Evolutionary conservation across 345 rosid species (phyloP).

Genomic region (Abelmoschus esculentus): DNA sequence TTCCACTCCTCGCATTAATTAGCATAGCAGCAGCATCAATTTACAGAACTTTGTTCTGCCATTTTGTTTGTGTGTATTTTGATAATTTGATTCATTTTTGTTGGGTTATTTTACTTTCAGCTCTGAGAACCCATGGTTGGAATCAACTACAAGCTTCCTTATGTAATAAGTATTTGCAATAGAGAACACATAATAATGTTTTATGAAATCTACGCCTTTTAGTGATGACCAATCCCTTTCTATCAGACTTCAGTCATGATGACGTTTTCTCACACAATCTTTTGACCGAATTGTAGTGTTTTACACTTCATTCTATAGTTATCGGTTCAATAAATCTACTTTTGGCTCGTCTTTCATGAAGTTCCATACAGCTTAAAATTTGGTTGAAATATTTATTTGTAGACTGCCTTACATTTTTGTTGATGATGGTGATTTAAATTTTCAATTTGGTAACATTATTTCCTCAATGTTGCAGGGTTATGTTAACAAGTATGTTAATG

Average conservation of each 20-base stretch:
- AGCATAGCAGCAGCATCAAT: neutral
- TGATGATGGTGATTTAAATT: neutral
- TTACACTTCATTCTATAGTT: neutral
- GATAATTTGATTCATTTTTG: slow-evolving; percentile 4
- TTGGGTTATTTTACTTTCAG: neutral
- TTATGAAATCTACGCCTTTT: neutral
- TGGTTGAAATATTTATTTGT: neutral
- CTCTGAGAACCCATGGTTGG: neutral
- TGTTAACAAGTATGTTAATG: slow-evolving; percentile 76
- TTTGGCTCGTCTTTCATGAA: neutral
- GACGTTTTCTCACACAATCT: neutral
- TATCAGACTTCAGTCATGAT: neutral
- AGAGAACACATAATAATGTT: neutral
- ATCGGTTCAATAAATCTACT: neutral
- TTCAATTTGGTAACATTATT: neutral
- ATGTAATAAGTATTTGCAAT: neutral
- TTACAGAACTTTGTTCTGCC: neutral
- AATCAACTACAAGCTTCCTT: neutral
- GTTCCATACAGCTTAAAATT: neutral
- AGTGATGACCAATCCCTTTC: neutral
- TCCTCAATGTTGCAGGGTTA: slow-evolving; percentile 49
- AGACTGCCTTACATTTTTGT: neutral
- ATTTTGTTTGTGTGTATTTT: neutral
- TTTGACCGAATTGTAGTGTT: neutral
- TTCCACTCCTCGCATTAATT: neutral